These are phyloP conservation scores for Lachancea mirantina DNA, from an alignment of 805 yeast genomes.

Conservation along the genomic window DNA sequence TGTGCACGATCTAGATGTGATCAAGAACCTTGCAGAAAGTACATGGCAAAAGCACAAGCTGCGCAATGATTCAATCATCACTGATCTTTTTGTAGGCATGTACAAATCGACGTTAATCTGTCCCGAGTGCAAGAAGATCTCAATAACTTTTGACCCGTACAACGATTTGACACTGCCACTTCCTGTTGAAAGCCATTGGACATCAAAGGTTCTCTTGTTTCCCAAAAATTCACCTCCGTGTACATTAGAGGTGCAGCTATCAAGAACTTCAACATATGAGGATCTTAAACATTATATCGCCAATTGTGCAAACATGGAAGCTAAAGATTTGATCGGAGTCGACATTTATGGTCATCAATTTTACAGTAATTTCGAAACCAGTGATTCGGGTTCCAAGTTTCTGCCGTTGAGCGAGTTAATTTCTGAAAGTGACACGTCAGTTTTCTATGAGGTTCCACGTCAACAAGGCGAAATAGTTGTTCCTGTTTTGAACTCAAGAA, in stretches of 20 bases:
- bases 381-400: conserved; percentile 44
- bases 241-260: conserved; percentile 62
- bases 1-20: conserved; percentile 44
- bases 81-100: conserved; percentile 82
- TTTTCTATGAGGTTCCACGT: conserved; percentile 51
- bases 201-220: conserved; percentile 52
- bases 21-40: conserved; percentile 56
- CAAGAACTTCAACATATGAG: conserved; percentile 53
- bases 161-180: conserved; percentile 85
- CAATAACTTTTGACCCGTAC: conserved; percentile 90
- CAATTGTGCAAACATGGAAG: conserved; percentile 33
- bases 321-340: conserved; percentile 40
- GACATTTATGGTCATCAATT: conserved; percentile 64
- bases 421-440: conserved; percentile 51
- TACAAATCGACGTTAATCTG: conserved; percentile 87
- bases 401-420: conserved; percentile 65
- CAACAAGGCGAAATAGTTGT: conserved; percentile 44
- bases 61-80: conserved; percentile 78
- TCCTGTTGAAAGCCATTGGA: conserved; percentile 72
- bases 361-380: conserved; percentile 59
- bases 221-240: conserved; percentile 48
- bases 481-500: conserved; percentile 50
- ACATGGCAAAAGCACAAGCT: conserved; percentile 77
- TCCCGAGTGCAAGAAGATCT: conserved; percentile 71
- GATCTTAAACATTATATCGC: conserved; percentile 60